Evolutionary conservation across 148 eudicot species (phyloP), one percentile per base, ranked within the genome.

Genomic region (Rhododendron kiyosumense): DNA sequence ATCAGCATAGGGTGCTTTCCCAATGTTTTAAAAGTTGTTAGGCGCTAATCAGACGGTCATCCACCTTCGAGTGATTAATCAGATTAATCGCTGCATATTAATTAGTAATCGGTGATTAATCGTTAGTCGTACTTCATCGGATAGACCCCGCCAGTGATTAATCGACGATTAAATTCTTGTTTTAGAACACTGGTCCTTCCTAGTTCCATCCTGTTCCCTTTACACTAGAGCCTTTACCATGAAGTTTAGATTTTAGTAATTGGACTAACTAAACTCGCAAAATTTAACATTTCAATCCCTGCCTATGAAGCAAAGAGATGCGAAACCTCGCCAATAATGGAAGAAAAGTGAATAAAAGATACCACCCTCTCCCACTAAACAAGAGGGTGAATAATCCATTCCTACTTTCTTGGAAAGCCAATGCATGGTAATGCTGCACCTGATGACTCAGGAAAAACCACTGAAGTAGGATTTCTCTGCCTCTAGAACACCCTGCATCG

Each of bases 401-500:
- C 24, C 34, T 18, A 11, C 20, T 13, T n/a, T 75, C 51, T 84
- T 75, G 45, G 41, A 22, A 20, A 49, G 18, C 30, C 22, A 74
- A 24, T 24, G 26, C 18, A 26, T 67, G 41, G 36, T 46, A 13
- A 76, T 28, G 49, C 57, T n/a, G 38, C 54, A 17, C 36, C 36
- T 41, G 4, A 18, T 38, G 81, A 83, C 20, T 79, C 83, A 3
- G 76, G 84, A 26, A 76, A 30, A 17, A 46, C 38, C 71, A 45
- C 41, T 81, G 54, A 81, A 78, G 77, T 84, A 67, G 59, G 88
- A 74, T 81, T 86, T 83, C 65, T 91, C 92, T 14, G 87, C 90
- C 30, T 90, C 93, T 32, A 90, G 28, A 85, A 91, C 88, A 75
- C 92, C 92, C 94, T 93, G 89, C 86, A 88, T 20, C 11, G 38